phyloP scores from a whole-genome alignment of 2,329 filamentous ascomycete genomes.

The Alternaria arbusti region DNA sequence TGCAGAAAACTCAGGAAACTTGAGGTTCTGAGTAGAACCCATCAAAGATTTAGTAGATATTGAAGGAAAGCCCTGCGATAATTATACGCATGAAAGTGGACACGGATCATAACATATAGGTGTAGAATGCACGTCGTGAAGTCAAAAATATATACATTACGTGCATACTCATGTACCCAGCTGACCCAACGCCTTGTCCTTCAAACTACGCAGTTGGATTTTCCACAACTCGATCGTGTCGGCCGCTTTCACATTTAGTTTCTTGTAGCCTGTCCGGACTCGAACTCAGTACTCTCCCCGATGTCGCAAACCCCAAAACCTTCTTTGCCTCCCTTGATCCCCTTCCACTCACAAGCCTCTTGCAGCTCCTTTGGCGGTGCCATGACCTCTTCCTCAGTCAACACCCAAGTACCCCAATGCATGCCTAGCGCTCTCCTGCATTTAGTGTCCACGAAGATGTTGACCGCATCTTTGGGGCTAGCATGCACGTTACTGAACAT shows the following conservation, averaged over 20 bases:
- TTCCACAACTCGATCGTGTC: not conserved
- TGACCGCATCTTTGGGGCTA: slow-evolving; percentile 84
- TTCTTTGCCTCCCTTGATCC: slow-evolving; percentile 78
- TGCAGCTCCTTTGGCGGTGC: slow-evolving; percentile 79
- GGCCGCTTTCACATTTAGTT: not conserved
- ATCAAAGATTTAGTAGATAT: not conserved
- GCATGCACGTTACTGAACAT: slow-evolving; percentile 84
- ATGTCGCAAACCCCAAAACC: slow-evolving; percentile 86
- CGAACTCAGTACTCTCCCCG: slow-evolving; percentile 76
- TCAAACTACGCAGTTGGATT: not conserved
- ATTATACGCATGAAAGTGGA: not conserved
- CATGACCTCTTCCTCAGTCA: slow-evolving; percentile 83
- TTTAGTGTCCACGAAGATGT: slow-evolving; percentile 84
- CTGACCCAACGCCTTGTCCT: not conserved
- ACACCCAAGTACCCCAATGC: slow-evolving; percentile 88
- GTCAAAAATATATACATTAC: not conserved
- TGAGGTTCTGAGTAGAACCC: not conserved
- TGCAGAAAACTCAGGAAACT: slow-evolving; percentile 70
- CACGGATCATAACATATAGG: not conserved
- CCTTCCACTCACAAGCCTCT: slow-evolving; percentile 72
- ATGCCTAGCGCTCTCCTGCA: slow-evolving; percentile 83
- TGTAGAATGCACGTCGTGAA: not conserved
- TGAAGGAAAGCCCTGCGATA: not conserved
- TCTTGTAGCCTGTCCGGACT: slow-evolving; percentile 7
- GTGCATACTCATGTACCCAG: not conserved